A percentile compares a stretch with the other conserved stretches of the same genome.
These are phyloP conservation scores for Didymella sp. DNA, from an alignment of 2,329 filamentous ascomycete genomes.

Conservation along the genomic window DNA sequence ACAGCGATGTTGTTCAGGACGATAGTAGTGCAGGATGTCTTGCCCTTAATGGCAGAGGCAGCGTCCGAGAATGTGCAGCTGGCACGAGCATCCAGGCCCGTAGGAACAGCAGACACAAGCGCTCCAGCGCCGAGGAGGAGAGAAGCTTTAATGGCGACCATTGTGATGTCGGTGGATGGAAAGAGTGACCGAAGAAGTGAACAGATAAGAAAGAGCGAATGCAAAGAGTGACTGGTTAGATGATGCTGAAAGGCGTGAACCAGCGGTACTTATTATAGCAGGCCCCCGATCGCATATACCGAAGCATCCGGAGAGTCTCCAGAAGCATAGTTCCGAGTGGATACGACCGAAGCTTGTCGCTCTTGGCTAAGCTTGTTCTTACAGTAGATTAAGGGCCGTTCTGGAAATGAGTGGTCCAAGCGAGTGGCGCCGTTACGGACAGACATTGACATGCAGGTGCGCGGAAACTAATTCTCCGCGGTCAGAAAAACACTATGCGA, in stretches of 20 bases:
- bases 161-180: constrained; percentile 19
- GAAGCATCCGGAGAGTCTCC: not conserved
- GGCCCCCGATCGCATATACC: not conserved
- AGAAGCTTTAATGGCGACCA: constrained; percentile 33
- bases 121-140: constrained; percentile 39
- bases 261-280: constrained; percentile 32
- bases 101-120: constrained; percentile 40
- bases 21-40: constrained; percentile 62
- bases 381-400: constrained; percentile 30
- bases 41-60: constrained; percentile 56
- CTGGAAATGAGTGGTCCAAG: constrained; percentile 23
- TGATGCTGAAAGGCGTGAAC: constrained; percentile 1
- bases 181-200: constrained; percentile 19
- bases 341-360: constrained; percentile 31
- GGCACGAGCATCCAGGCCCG: constrained; percentile 40
- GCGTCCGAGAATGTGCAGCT: constrained; percentile 64
- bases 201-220: constrained; percentile 16
- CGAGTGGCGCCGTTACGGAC: constrained; percentile 16
- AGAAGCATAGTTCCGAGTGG: constrained; percentile 11
- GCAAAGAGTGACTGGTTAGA: constrained; percentile 22
- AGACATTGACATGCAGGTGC: not conserved
- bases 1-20: constrained; percentile 62
- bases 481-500: constrained; percentile 1
- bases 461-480: constrained; percentile 5
- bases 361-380: constrained; percentile 39